Base-by-base conservation (phyloP, 768 basidiomycete genomes). In the Dentipellis sp. region DNA sequence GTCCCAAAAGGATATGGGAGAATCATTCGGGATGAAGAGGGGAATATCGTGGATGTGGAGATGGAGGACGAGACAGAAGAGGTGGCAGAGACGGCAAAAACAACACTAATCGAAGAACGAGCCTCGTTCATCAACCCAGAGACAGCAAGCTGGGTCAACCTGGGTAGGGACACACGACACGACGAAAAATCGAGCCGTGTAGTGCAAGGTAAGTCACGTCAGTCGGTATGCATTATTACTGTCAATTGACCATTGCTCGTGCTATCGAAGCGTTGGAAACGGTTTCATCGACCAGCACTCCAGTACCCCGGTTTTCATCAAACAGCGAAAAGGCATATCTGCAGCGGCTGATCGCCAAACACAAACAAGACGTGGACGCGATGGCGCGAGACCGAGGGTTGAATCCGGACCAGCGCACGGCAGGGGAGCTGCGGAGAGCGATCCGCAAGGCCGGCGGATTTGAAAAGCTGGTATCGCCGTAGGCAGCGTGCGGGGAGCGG, bases 401-500 rank as follows among this genome's bases (percentile, higher is more conserved):
- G 57, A 97, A 98, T 68, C 71, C 79, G 14, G 85, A 84, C 68
- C 95, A 98, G 72, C 80, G 86, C 65, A 97, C 93, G 2, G 78
- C 75, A 35, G 94, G 90, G 16, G 83, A 92, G 72, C 68, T 97
- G 64, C 73, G 68, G 63, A 75, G 82, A 66, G 85, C 81, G 34
- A 71, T 89, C 58, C 71, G 68, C 59, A 81, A 78, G 65, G 81
- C 82, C 36, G 79, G 81, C 11, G 73, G 79, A 56, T 71, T 55
- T 45, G 60, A 50, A 23, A 50, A 50, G 39, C 56, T 57, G 16
- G 17, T 50, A 22, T 35, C 14, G 35, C 36, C 51, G 23, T 8
- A 16, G 29, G 17, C 29, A 42, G 39, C 22, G 17, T 22, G 14
- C 42, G 19, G 42, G 42, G n/a, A 45, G 42, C 19, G 42, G 42